A percentile compares a stretch with the other conserved stretches of the same genome.
Evolutionary conservation across 805 yeast species (phyloP).

Genomic region (Debaryomyces hansenii): DNA sequence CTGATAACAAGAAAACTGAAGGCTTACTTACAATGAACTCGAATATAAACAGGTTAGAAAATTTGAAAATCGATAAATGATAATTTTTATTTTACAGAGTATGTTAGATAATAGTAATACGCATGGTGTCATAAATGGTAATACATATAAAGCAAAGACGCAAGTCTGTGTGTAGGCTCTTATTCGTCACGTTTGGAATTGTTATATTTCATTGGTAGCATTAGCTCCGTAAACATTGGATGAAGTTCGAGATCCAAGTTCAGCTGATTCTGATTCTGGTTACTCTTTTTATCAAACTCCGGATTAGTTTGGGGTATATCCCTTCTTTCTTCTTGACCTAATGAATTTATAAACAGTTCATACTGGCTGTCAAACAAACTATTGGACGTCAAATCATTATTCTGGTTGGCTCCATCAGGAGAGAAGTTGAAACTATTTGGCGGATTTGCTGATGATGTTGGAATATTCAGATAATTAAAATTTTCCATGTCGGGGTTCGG

Average conservation of each 20-base stretch:
- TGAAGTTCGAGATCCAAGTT: slow-evolving; percentile 3
- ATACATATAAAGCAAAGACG: not conserved
- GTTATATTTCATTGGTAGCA: slow-evolving; percentile 7
- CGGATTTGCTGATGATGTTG: slow-evolving; percentile 14
- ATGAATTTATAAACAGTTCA: slow-evolving; percentile 1
- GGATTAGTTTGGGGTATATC: not conserved
- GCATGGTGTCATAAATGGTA: not conserved
- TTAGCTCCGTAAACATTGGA: slow-evolving; percentile 9
- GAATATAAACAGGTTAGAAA: slow-evolving; percentile 31
- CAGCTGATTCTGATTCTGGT: not conserved
- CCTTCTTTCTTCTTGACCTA: not conserved
- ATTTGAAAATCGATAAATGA: slow-evolving; percentile 21
- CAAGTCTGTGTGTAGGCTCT: not conserved
- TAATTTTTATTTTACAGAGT: not conserved
- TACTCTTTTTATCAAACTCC: not conserved
- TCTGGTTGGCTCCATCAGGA: not conserved
- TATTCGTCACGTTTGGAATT: not conserved
- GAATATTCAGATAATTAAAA: slow-evolving; percentile 5
- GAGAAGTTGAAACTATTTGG: slow-evolving; percentile 5
- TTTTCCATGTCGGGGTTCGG: not conserved
- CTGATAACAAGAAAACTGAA: slow-evolving; percentile 11
- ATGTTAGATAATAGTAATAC: not conserved
- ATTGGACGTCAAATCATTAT: not conserved
- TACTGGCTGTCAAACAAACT: not conserved
- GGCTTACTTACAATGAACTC: slow-evolving; percentile 26